Evolutionary conservation across 441 rosid genomes (phyloP).

Genomic region (Cnidoscolus chayamansa): DNA sequence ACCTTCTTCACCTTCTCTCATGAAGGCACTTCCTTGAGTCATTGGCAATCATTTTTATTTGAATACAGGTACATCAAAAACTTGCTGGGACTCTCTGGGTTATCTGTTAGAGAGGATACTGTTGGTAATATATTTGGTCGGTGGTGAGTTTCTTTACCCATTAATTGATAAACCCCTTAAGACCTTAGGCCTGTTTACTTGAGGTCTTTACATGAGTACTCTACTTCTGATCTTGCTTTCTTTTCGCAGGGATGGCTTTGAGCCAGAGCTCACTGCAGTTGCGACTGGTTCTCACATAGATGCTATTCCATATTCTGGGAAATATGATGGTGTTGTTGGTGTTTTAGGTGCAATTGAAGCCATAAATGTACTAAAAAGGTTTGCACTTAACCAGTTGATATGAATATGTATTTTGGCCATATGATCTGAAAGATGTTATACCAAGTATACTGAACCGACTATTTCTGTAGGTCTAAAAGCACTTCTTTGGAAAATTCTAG

Average conservation of each 20-base stretch:
- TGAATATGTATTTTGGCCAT: conserved; percentile 5
- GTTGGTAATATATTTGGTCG: conserved; percentile 91
- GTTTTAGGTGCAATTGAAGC: conserved; percentile 93
- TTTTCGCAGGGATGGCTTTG: conserved; percentile 60
- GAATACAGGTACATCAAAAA: conserved; percentile 60
- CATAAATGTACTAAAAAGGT: conserved; percentile 80
- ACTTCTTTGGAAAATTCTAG: neutral
- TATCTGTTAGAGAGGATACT: conserved; percentile 87
- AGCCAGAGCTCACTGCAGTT: conserved; percentile 60
- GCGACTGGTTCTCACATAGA: conserved; percentile 93
- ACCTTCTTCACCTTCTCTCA: neutral
- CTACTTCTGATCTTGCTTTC: conserved; percentile 8
- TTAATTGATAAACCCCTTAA: neutral
- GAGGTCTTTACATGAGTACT: neutral
- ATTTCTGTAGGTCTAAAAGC: neutral
- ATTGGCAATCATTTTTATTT: conserved; percentile 11
- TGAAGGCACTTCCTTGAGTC: conserved; percentile 7
- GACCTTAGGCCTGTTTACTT: neutral
- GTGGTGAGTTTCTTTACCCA: conserved; percentile 53
- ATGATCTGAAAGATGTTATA: neutral
- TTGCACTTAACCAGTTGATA: conserved; percentile 3
- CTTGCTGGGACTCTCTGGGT: conserved; percentile 71
- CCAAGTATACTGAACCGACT: neutral
- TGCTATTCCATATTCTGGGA: conserved; percentile 95
- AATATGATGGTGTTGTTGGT: conserved; percentile 93